These are phyloP conservation scores for Sporobolomyces pararoseus DNA, from an alignment of 768 basidiomycete genomes.

Conservation along the genomic window DNA sequence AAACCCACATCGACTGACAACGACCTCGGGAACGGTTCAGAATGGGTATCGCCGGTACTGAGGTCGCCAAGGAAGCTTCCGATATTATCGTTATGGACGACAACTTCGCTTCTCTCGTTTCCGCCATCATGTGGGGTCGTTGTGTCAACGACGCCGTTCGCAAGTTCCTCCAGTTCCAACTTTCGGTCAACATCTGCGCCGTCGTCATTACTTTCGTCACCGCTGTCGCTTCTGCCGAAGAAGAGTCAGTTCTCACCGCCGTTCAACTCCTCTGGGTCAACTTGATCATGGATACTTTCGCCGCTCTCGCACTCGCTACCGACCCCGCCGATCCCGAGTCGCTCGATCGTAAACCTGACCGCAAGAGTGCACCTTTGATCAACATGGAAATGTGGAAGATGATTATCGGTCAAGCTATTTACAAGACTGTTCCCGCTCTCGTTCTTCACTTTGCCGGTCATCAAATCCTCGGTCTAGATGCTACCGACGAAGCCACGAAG, in stretches of 20 bases:
- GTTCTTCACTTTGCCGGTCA: conserved; percentile 82
- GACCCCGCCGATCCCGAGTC: conserved; percentile 79
- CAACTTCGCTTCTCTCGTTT: conserved; percentile 91
- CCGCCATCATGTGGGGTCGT: conserved; percentile 98
- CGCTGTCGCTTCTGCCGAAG: conserved; percentile 71
- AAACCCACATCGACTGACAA: no score
- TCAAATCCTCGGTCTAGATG: conserved; percentile 59
- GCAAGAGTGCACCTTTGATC: conserved; percentile 82
- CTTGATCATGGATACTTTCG: conserved; percentile 71
- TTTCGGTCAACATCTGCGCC: conserved; percentile 87
- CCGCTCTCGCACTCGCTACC: conserved; percentile 93
- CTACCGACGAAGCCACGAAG: conserved; percentile 38
- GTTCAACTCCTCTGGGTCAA: conserved; percentile 99
- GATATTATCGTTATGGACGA: conserved; percentile 99
- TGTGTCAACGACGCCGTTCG: conserved; percentile 96
- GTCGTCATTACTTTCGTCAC: conserved; percentile 90
- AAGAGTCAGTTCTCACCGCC: conserved; percentile 82
- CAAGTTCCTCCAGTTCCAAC: conserved; percentile 68
- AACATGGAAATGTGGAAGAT: conserved; percentile 89
- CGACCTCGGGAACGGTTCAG: no score
- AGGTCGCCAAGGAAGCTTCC: conserved; percentile 97
- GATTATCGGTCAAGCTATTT: conserved; percentile 81
- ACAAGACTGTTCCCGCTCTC: conserved; percentile 76
- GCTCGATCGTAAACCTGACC: conserved; percentile 85
- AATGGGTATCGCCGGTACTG: conserved; percentile 93